Evolutionary conservation across 331 rosid species (phyloP), one percentile per base, ranked within the genome.

Genomic region (Prunus yedoensis): DNA sequence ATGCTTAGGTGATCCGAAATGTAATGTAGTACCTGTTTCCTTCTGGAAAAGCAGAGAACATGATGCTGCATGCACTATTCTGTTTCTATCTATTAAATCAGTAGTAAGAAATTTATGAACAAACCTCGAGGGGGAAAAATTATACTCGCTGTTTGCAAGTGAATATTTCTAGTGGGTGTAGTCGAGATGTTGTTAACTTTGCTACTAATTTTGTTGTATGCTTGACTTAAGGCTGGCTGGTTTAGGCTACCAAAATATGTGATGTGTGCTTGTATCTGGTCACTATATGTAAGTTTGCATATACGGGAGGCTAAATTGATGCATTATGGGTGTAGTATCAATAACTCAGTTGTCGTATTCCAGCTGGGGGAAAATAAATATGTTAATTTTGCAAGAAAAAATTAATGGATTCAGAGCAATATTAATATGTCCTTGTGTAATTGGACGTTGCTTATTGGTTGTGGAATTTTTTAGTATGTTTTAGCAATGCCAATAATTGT

Each of bases 1-100:
- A 20, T 70, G 68, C 47, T 46, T 78, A n/a, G 23, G 76, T 58
- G 81, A 73, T 70, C 64, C 59, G 7, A 63, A 17, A 75, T 47
- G 32, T 61, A 10, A 70, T n/a, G 38, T 60, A 13, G 45, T 21
- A 53, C 47, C 16, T 4, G 17, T 70, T 21, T 23, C 27, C 28
- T 53, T 30, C 11, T 10, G 28, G 50, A 65, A 38, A 38, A 65
- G 9, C 69, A 65, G n/a, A 38, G 17, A 65, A 65, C 21, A 38
- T 35, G 45, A 17, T 32, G 13, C 50, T 1, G 4, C 23, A 0
- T 66, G 52, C n/a, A 20, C 54, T 15, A 20, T 20, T 66, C n/a
- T 41, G 11, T 11, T 57, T 5, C n/a, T 38, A 1, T 13, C 2
- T 23, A 23, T 38, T 53, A 72, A 43, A 38, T 23, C 11, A 15